Base-by-base conservation (phyloP, 345 rosid genomes). In the Eucalyptus regnans region DNA sequence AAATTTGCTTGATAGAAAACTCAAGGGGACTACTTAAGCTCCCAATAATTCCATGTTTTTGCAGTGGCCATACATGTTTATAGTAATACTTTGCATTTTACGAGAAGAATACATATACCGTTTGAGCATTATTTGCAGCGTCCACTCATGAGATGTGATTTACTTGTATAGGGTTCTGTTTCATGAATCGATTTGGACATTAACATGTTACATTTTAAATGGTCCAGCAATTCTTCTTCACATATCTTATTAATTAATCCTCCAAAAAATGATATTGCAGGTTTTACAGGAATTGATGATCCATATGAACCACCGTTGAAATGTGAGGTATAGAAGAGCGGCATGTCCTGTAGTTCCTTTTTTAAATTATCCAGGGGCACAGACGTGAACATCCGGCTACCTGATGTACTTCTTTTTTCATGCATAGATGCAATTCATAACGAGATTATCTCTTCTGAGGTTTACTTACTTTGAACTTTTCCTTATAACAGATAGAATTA, bases 201-300 rank as follows among this genome's bases (percentile, higher is more conserved):
- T 76, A 22, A 76, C 43, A 76, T 41, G 15, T 76, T 20, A 37
- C 29, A 20, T 37, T 41, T 20, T 37, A n/a, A 41, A 37, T 76
- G 83, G 48, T 76, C 15, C 48, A 76, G 80, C 83, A 41, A 37
- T 37, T 76, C 27, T 76, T 76, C 83, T 76, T 76, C 48, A 20
- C 83, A 37, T 86, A 46, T 33, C 33, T 84, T 50, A 27, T 25
- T 9, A 52, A 14, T 86, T 44, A 37, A 50, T 48, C 27, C 86
- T 43, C 41, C 14, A 41, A 37, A 84, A 84, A 51, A 86, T 86
- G 58, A 41, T 86, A 51, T 87, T 91, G 89, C 93, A 96, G 99
- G 99, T 91, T 96, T 97, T 91, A 96, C 99, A 11, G 99, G 99
- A 80, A 96, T 97, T 86, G 99, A 97, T 91, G 99, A 97, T 88